Evolutionary conservation across 2,329 filamentous ascomycete genomes (phyloP), one percentile per base, ranked within the genome.

Genomic region (Ilyonectria sp.): DNA sequence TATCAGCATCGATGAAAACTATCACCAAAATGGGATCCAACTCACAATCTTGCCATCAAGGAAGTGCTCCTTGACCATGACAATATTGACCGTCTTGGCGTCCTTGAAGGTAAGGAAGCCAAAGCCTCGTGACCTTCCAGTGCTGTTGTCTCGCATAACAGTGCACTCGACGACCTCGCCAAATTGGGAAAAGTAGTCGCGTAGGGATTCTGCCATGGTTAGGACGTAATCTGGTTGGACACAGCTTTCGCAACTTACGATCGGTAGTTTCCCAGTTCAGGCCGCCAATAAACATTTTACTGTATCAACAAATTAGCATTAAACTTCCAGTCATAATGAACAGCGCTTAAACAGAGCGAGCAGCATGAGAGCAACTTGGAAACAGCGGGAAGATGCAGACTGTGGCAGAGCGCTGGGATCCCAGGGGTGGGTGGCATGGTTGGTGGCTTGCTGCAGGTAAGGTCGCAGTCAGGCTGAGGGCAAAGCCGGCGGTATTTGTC

Each of bases 201-300:
- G 93, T 31, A 99, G 88, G 8, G 96, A 98, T 86, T 99, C 96
- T 99, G 79, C 53, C 60, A 43, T 54, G 26, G 68, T 71, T 65
- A 74, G 69, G 59, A 35, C 43, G 33, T 35, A 26, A 37, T 47
- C 43, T 23, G 19, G 31, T 19, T 26, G 10, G 6, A 44, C 31
- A 35, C 50, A 49, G 11, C 49, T 35, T 54, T 37, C 47, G 43
- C 31, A 50, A 84, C 94, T 88, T 91, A 98, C 95, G 91, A 85
- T 98, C 95, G 63, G 96, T 98, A 17, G 96, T 99, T 83, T 99
- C 96, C 96, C 96, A 99, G 80, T 99, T 99, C 62, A 99, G 85
- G 46, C 96, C 96, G 76, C 96, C 96, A 82, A 99, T 99, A 77
- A 99, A 99, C 96, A 99, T 99, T 86, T 99, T 99, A 78, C 96